Conservation (phyloP, 495 filamentous ascomycete genomes). For the Achaetomiella virescens region DNA sequence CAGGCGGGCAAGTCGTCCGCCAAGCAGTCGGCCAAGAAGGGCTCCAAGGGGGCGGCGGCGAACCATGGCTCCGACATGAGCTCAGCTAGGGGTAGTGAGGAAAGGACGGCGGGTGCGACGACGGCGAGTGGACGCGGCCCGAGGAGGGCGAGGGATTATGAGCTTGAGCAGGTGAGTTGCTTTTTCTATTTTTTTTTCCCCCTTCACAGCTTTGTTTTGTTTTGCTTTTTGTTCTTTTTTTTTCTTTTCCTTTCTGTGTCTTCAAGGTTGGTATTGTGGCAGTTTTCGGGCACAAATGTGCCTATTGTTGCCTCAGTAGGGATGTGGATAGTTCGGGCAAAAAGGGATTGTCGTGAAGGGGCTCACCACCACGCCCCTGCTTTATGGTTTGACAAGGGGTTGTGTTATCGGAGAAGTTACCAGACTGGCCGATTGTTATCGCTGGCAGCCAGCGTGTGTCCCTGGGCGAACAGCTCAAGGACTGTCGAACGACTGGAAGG, state of each 20-base stretch:
- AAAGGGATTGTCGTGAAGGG: background rate
- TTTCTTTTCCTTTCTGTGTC: background rate
- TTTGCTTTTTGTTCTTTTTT: constrained; percentile 3
- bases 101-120: constrained; percentile 63
- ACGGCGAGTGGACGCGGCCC: constrained; percentile 61
- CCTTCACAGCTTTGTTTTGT: constrained; percentile 18
- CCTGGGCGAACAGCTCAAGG: too few relatives aligned
- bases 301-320: background rate
- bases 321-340: background rate
- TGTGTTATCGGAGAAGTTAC: too few relatives aligned
- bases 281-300: background rate
- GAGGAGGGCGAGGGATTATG: constrained; percentile 63
- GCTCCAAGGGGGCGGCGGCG: constrained; percentile 42
- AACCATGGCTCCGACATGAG: constrained; percentile 62
- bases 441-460: too few relatives aligned
- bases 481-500: too few relatives aligned
- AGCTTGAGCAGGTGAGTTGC: constrained; percentile 74
- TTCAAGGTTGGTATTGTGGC: background rate
- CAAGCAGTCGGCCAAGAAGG: constrained; percentile 51
- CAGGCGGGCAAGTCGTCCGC: constrained; percentile 36
- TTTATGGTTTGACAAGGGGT: background rate
- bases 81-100: constrained; percentile 80
- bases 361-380: background rate
- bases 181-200: too few relatives aligned
- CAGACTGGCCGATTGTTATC: too few relatives aligned